These are phyloP conservation scores for Syzygium oleosum DNA, from an alignment of 345 rosid species.

Conservation along the genomic window DNA sequence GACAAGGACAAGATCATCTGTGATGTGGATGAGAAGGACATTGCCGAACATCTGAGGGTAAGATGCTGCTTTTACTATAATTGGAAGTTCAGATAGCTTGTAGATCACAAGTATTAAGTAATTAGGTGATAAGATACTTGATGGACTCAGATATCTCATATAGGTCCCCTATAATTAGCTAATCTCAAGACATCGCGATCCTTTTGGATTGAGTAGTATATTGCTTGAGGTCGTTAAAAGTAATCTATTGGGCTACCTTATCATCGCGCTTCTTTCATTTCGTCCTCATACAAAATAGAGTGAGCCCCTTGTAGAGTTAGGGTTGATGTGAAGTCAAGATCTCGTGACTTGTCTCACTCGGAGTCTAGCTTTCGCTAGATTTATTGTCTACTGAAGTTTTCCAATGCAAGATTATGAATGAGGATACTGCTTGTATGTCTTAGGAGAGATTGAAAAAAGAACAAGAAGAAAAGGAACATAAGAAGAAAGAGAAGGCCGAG, in stretches of 20 bases:
- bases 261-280: not conserved
- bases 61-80: conserved; percentile 17
- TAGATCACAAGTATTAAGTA: not conserved
- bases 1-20: conserved; percentile 97
- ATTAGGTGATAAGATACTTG: not conserved
- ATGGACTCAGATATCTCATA: not conserved
- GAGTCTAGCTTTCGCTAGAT: not conserved
- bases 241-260: not conserved
- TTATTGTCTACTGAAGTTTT: not conserved
- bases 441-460: conserved; percentile 91
- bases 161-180: not conserved
- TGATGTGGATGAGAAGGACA: conserved; percentile 94
- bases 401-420: not conserved
- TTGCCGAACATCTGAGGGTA: conserved; percentile 94
- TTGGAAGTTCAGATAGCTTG: not conserved
- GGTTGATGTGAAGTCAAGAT: not conserved
- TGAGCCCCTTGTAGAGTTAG: not conserved
- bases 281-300: not conserved
- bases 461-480: conserved; percentile 92
- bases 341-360: not conserved
- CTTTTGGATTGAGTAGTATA: not conserved
- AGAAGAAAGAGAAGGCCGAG: conserved; percentile 84
- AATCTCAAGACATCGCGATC: not conserved
- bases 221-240: not conserved
- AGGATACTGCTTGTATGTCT: conserved; percentile 2